Conservation (phyloP, 2,329 filamentous ascomycete species). For the Aspergillus alliaceus region DNA sequence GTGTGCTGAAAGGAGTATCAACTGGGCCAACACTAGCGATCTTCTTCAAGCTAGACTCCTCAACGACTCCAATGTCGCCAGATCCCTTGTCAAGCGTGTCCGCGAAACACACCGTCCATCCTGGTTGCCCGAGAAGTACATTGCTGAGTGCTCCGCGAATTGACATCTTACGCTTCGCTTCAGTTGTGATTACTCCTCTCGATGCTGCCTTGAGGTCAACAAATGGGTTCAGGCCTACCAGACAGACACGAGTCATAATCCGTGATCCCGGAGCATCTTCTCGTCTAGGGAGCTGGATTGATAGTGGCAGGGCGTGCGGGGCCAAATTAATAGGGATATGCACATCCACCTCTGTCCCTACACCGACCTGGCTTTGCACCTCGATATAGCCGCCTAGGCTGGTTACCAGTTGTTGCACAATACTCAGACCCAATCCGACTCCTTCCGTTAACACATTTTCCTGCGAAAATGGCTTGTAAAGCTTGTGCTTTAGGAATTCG, state of each 20-base stretch:
- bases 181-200: conserved; percentile 21
- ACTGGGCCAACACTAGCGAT: conserved; percentile 8
- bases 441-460: conserved; percentile 60
- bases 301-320: neutral
- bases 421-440: conserved; percentile 63
- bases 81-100: conserved; percentile 20
- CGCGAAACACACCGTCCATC: conserved; percentile 26
- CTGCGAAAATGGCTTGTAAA: conserved; percentile 64
- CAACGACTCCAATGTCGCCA: conserved; percentile 30
- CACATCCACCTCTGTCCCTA: conserved; percentile 31
- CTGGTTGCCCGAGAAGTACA: conserved; percentile 21
- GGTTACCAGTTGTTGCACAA: conserved; percentile 59
- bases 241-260: conserved; percentile 21
- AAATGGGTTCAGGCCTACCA: conserved; percentile 29
- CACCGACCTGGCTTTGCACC: conserved; percentile 45
- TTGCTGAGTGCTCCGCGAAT: conserved; percentile 27
- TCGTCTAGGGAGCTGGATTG: neutral
- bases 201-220: conserved; percentile 22
- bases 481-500: conserved; percentile 57
- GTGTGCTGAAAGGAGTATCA: conserved; percentile 15
- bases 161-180: conserved; percentile 31
- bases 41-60: conserved; percentile 23
- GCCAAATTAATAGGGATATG: conserved; percentile 24
- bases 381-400: conserved; percentile 58
- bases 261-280: neutral